phyloP scores from a whole-genome alignment of 805 yeast species.

The Wickerhamomyces kurtzmanii region DNA sequence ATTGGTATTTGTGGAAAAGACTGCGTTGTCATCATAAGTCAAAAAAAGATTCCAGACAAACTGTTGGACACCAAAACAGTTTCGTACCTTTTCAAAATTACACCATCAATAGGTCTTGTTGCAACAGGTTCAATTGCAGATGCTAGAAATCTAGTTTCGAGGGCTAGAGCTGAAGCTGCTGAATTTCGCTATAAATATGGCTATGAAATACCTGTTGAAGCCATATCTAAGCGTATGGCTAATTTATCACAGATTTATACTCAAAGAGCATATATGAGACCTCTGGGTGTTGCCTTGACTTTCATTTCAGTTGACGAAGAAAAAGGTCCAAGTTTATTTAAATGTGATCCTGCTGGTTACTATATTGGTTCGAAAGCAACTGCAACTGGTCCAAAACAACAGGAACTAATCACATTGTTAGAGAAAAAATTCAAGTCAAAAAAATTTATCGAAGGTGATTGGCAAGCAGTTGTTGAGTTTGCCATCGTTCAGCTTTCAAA shows the following conservation, averaged over 20 bases:
- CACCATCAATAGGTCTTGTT: conserved; percentile 77
- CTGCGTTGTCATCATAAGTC: conserved; percentile 81
- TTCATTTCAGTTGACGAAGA: conserved; percentile 85
- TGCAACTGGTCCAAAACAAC: conserved; percentile 95
- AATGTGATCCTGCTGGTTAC: conserved; percentile 97
- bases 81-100: conserved; percentile 74
- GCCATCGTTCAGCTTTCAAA: conserved; percentile 82
- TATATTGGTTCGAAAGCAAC: conserved; percentile 85
- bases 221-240: conserved; percentile 89
- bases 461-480: conserved; percentile 84
- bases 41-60: conserved; percentile 94
- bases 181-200: conserved; percentile 93
- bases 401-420: conserved; percentile 81
- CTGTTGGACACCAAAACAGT: conserved; percentile 82
- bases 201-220: conserved; percentile 93
- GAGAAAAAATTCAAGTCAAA: conserved; percentile 84
- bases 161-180: conserved; percentile 94
- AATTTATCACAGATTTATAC: conserved; percentile 92
- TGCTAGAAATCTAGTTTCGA: conserved; percentile 79
- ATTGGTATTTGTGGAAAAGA: conserved; percentile 82
- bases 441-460: conserved; percentile 63
- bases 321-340: conserved; percentile 80
- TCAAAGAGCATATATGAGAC: conserved; percentile 98
- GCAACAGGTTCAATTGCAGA: conserved; percentile 96
- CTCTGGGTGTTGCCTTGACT: conserved; percentile 89